A percentile compares a stretch with the other conserved stretches of the same genome.
Evolutionary conservation across 2,329 filamentous ascomycete species (phyloP).

Genomic region (Penicillium sp.): DNA sequence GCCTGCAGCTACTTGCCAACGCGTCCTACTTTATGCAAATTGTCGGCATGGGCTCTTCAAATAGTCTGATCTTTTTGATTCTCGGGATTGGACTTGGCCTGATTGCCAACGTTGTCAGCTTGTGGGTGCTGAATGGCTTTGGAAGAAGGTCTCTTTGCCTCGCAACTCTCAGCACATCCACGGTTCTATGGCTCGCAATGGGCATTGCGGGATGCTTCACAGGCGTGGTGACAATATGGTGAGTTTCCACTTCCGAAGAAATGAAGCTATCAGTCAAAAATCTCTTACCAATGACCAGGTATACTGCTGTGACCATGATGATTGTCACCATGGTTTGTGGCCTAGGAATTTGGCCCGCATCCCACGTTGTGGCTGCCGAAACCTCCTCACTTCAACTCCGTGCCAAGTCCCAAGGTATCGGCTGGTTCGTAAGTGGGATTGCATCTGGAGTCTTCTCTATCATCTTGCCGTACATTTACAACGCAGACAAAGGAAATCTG

Average conservation of each 20-base stretch:
- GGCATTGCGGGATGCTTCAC: conserved; percentile 51
- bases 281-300: conserved; percentile 31
- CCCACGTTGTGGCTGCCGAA: conserved; percentile 39
- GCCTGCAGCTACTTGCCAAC: conserved; percentile 48
- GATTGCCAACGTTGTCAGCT: conserved; percentile 46
- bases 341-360: conserved; percentile 38
- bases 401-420: conserved; percentile 40
- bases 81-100: conserved; percentile 50
- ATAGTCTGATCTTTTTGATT: conserved; percentile 48
- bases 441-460: conserved; percentile 49
- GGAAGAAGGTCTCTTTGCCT: conserved; percentile 48
- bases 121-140: conserved; percentile 49
- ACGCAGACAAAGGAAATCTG: conserved; percentile 23
- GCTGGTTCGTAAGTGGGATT: conserved; percentile 47
- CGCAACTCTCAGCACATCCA: conserved; percentile 36
- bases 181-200: conserved; percentile 48
- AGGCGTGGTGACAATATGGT: conserved; percentile 44
- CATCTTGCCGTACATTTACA: conserved; percentile 54
- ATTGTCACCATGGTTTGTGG: conserved; percentile 47
- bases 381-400: conserved; percentile 38
- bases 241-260: conserved; percentile 13
- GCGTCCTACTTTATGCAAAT: conserved; percentile 43
- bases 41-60: conserved; percentile 31
- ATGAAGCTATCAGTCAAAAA: too few species aligned
- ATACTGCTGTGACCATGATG: conserved; percentile 47